A percentile compares a stretch with the other conserved stretches of the same genome.
Evolutionary conservation across 2,329 filamentous ascomycete species (phyloP).

Genomic region (Bimuria novae-zelandiae): DNA sequence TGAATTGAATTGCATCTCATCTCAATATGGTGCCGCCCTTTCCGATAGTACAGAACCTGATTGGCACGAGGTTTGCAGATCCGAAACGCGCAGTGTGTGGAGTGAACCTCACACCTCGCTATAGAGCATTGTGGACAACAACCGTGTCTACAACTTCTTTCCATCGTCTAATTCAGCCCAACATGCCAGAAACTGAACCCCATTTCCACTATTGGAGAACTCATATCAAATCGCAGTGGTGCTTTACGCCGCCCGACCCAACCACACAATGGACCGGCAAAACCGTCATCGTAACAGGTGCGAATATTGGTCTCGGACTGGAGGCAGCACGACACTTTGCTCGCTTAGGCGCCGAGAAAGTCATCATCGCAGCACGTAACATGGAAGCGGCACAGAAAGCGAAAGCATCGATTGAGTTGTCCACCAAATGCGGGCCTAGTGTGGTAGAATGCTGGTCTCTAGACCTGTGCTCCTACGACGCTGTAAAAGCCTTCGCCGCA

Average conservation of each 20-base stretch:
- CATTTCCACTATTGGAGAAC: constrained; percentile 6
- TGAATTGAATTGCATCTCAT: too few species aligned
- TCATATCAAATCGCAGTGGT: not conserved
- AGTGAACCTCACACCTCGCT: not conserved
- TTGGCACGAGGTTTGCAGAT: not conserved
- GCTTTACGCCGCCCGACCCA: constrained; percentile 36
- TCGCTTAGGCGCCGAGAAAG: constrained; percentile 42
- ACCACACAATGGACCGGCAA: constrained; percentile 33
- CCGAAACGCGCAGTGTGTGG: constrained; percentile 3
- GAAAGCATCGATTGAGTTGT: constrained; percentile 45
- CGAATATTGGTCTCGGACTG: constrained; percentile 52
- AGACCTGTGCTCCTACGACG: constrained; percentile 48
- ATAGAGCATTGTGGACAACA: not conserved
- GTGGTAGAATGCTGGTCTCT: constrained; percentile 53
- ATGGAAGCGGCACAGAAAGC: constrained; percentile 50
- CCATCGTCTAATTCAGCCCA: not conserved
- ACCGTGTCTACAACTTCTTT: not conserved
- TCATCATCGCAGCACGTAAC: constrained; percentile 52
- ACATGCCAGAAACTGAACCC: not conserved
- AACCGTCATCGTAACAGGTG: constrained; percentile 53
- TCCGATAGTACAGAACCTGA: too few species aligned
- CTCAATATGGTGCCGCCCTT: too few species aligned
- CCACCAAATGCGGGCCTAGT: constrained; percentile 16
- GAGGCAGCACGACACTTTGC: constrained; percentile 51
- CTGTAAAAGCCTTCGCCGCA: constrained; percentile 40